Conservation (phyloP, 768 basidiomycete genomes). For the Boletus eberwhitei region DNA sequence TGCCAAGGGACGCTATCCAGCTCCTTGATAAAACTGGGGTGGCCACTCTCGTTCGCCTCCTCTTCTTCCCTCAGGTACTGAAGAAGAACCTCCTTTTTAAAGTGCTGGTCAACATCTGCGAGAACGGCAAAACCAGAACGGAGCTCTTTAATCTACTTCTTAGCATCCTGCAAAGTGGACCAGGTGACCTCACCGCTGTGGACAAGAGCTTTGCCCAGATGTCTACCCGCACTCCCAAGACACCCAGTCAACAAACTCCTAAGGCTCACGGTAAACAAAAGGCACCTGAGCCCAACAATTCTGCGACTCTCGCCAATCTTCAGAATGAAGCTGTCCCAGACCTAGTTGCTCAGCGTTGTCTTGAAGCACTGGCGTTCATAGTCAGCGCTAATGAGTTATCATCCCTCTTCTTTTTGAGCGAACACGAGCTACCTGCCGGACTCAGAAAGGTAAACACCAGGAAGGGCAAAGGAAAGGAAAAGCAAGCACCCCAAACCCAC, state of each 20-base stretch:
- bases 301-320: conserved; percentile 47
- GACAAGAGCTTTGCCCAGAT: conserved; percentile 93
- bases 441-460: conserved; percentile 65
- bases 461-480: conserved; percentile 97
- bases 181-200: conserved; percentile 86
- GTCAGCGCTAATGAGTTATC: conserved; percentile 81
- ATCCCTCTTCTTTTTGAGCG: conserved; percentile 91
- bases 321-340: conserved; percentile 86
- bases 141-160: conserved; percentile 94
- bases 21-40: conserved; percentile 89
- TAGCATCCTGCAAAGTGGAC: conserved; percentile 92
- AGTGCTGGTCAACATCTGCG: conserved; percentile 91
- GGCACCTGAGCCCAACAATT: conserved; percentile 48
- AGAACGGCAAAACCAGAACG: conserved; percentile 86
- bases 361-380: conserved; percentile 87
- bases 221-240: conserved; percentile 69
- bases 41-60: conserved; percentile 82
- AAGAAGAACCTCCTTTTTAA: conserved; percentile 83
- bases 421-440: conserved; percentile 86
- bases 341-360: conserved; percentile 88
- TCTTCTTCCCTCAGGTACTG: conserved; percentile 94
- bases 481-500: conserved; percentile 72
- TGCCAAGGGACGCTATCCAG: conserved; percentile 84
- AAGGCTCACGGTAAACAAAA: conserved; percentile 69
- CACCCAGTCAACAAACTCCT: conserved; percentile 37